These are phyloP conservation scores for Hericium coralloides DNA, from an alignment of 768 basidiomycete species.

Conservation along the genomic window DNA sequence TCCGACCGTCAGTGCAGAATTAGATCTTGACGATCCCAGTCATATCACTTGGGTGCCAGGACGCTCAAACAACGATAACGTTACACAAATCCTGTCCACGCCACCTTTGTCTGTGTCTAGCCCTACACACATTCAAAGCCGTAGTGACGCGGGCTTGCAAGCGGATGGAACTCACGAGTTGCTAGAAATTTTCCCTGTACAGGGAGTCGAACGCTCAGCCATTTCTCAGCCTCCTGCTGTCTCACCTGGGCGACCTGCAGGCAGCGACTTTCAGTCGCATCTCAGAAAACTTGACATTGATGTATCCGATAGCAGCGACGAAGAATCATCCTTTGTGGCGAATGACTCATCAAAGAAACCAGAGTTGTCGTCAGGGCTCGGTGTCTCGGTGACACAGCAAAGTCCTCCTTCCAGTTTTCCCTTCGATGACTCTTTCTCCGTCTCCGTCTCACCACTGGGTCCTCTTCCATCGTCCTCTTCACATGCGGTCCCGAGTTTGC, in stretches of 20 bases:
- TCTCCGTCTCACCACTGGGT: neutral
- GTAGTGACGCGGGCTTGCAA: too few species aligned
- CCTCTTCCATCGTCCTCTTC: neutral
- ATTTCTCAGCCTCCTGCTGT: constrained; percentile 1
- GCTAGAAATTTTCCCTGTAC: too few species aligned
- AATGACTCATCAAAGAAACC: neutral
- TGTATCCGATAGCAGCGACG: constrained; percentile 45
- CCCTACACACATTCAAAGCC: too few species aligned
- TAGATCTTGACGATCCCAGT: constrained; percentile 30
- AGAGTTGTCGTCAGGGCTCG: neutral
- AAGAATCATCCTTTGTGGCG: constrained; percentile 13
- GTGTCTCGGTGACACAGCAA: neutral
- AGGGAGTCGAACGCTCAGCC: too few species aligned
- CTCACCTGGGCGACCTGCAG: constrained; percentile 1
- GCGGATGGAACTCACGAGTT: too few species aligned
- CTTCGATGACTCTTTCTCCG: neutral
- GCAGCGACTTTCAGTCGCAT: constrained; percentile 42
- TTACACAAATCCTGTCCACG: constrained; percentile 55
- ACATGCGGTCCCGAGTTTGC: constrained; percentile 13
- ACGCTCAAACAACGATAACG: constrained; percentile 32
- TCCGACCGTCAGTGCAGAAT: constrained; percentile 3
- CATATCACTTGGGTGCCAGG: too few species aligned
- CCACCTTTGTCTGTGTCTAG: constrained; percentile 17
- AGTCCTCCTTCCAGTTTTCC: neutral
- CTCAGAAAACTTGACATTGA: constrained; percentile 51